Evolutionary conservation across 306 rosid species (phyloP).

Genomic region (Carpinus fangiana): DNA sequence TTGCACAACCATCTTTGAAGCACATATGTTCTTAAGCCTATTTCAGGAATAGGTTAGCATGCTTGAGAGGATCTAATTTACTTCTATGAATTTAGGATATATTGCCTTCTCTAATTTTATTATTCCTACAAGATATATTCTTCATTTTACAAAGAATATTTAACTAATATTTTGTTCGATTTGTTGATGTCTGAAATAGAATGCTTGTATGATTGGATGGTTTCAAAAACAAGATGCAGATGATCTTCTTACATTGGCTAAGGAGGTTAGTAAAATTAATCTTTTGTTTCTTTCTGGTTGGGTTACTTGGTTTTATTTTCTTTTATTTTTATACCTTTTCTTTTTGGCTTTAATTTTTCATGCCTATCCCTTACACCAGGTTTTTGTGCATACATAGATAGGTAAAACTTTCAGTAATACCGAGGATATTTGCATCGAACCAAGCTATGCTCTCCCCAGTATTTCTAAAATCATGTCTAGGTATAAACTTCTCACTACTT

Average conservation of each 20-base stretch:
- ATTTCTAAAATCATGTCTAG: slow-evolving; percentile 8
- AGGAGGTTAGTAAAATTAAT: not conserved
- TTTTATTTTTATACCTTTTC: not conserved
- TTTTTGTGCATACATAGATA: not conserved
- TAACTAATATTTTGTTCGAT: not conserved
- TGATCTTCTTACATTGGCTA: slow-evolving; percentile 2
- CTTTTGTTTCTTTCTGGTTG: not conserved
- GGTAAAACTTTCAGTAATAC: slow-evolving; percentile 11
- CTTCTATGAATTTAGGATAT: not conserved
- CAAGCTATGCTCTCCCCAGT: not conserved
- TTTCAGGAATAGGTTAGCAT: not conserved
- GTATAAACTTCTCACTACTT: slow-evolving; percentile 5
- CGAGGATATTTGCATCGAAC: not conserved
- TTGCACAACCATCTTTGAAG: not conserved
- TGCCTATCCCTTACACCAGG: not conserved
- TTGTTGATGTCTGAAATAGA: slow-evolving; percentile 3
- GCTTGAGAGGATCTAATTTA: not conserved
- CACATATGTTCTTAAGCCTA: not conserved
- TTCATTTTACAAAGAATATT: not conserved
- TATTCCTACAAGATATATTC: not conserved
- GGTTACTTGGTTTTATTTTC: not conserved
- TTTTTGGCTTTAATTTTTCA: not conserved
- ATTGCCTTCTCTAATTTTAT: not conserved
- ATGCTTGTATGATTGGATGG: slow-evolving; percentile 12
- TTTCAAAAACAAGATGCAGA: not conserved